Conservation (phyloP, 495 filamentous ascomycete species). For the Bryoglossum gracile region DNA sequence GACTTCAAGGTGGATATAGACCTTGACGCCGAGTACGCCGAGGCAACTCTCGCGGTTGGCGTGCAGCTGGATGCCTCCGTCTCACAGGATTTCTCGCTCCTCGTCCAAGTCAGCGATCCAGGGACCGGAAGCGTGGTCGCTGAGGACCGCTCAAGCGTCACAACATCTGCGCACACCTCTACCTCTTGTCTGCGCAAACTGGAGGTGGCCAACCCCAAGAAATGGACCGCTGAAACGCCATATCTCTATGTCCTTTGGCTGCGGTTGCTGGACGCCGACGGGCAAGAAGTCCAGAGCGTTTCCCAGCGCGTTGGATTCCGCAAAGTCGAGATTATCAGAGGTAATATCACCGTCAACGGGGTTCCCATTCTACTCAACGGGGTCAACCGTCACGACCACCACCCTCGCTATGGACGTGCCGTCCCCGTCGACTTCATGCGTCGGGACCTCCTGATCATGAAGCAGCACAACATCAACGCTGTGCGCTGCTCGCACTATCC, state of each 20-base stretch:
- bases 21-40: slow-evolving; percentile 45
- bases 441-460: slow-evolving; percentile 57
- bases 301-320: slow-evolving; percentile 50
- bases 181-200: too few species aligned
- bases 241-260: slow-evolving; percentile 43
- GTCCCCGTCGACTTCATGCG: slow-evolving; percentile 51
- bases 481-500: slow-evolving; percentile 58
- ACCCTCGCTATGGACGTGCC: slow-evolving; percentile 49
- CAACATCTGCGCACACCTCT: too few species aligned
- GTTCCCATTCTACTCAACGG: slow-evolving; percentile 48
- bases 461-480: slow-evolving; percentile 58
- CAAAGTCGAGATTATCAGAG: slow-evolving; percentile 48
- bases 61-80: too few species aligned
- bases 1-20: slow-evolving; percentile 49
- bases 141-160: too few species aligned
- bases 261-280: not conserved
- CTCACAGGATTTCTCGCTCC: too few species aligned
- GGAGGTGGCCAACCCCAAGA: slow-evolving; percentile 39
- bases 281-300: slow-evolving; percentile 30
- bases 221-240: slow-evolving; percentile 64
- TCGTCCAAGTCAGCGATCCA: too few species aligned
- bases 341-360: slow-evolving; percentile 53
- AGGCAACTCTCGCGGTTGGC: slow-evolving; percentile 44
- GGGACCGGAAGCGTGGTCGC: too few species aligned
- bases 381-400: slow-evolving; percentile 59